phyloP scores from a whole-genome alignment of 345 rosid species.

The Acer negundo region DNA sequence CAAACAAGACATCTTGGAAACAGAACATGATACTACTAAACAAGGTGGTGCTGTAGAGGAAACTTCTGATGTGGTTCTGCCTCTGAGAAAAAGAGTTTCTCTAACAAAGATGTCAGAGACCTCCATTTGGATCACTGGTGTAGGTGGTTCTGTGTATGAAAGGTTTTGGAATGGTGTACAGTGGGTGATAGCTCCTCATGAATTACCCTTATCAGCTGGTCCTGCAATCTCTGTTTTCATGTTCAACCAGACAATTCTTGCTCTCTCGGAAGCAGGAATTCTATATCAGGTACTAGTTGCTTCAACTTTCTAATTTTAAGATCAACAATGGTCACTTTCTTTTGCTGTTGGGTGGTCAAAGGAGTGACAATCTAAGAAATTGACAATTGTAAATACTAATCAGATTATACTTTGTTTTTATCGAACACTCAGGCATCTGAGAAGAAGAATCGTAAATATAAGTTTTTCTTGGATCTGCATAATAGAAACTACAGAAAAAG shows the following conservation, averaged over 20 bases:
- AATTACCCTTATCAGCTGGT: conserved; percentile 49
- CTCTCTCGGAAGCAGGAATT: conserved; percentile 57
- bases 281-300: conserved; percentile 51
- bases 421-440: background rate
- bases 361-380: too few relatives aligned
- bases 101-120: conserved; percentile 59
- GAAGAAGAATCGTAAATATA: background rate
- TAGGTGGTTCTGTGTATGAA: conserved; percentile 67
- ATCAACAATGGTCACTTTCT: background rate
- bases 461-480: background rate
- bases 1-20: conserved; percentile 21
- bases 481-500: background rate
- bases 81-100: conserved; percentile 60
- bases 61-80: conserved; percentile 29
- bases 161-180: conserved; percentile 80
- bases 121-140: conserved; percentile 70
- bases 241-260: conserved; percentile 67
- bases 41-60: conserved; percentile 30
- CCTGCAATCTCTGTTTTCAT: conserved; percentile 44
- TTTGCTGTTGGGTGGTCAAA: too few relatives aligned
- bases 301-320: conserved; percentile 2
- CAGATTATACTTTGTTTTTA: background rate
- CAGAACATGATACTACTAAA: conserved; percentile 16
- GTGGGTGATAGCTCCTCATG: conserved; percentile 74
- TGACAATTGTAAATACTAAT: too few relatives aligned